phyloP scores from a whole-genome alignment of 169 alveolate genomes.

The Babesia caballi region DNA sequence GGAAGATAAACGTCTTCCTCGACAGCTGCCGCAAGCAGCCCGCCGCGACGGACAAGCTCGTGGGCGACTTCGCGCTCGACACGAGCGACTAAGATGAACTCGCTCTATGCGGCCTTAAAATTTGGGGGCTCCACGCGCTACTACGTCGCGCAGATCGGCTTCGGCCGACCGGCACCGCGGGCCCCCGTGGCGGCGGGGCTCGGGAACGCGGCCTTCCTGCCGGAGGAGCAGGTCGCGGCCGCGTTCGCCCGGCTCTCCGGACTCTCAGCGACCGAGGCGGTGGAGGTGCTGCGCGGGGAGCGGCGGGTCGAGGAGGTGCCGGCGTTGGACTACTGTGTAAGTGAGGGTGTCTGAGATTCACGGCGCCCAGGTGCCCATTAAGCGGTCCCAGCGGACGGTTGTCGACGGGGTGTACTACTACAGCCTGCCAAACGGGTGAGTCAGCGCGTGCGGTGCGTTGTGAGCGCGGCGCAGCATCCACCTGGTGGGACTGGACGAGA shows the following conservation, averaged over 20 bases:
- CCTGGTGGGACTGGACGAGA: slow-evolving; percentile 43
- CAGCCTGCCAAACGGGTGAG: slow-evolving; percentile 52
- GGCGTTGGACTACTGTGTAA: slow-evolving; percentile 30
- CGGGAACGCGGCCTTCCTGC: slow-evolving; percentile 16
- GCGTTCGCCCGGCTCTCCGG: slow-evolving; percentile 2
- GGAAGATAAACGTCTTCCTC: slow-evolving; percentile 14
- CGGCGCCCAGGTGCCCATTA: slow-evolving; percentile 2
- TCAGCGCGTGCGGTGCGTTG: background rate
- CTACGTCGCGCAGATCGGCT: slow-evolving; percentile 4
- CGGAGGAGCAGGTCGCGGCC: slow-evolving; percentile 1
- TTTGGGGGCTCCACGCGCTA: background rate
- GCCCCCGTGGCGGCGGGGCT: background rate
- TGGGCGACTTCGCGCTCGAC: slow-evolving; percentile 17
- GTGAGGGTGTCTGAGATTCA: background rate
- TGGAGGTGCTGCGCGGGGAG: slow-evolving; percentile 8
- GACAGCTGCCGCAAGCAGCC: slow-evolving; percentile 24
- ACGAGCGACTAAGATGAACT: slow-evolving; percentile 25
- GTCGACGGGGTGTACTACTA: slow-evolving; percentile 37
- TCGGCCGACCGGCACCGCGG: background rate
- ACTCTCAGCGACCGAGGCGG: background rate
- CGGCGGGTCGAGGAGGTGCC: background rate
- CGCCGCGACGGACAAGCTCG: slow-evolving; percentile 12
- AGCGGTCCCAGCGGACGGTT: slow-evolving; percentile 3
- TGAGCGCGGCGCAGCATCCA: slow-evolving; percentile 20
- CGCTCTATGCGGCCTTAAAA: slow-evolving; percentile 20